Evolutionary conservation across 2,329 filamentous ascomycete genomes (phyloP), one percentile per base, ranked within the genome.

Genomic region (Talaromyces sp.): DNA sequence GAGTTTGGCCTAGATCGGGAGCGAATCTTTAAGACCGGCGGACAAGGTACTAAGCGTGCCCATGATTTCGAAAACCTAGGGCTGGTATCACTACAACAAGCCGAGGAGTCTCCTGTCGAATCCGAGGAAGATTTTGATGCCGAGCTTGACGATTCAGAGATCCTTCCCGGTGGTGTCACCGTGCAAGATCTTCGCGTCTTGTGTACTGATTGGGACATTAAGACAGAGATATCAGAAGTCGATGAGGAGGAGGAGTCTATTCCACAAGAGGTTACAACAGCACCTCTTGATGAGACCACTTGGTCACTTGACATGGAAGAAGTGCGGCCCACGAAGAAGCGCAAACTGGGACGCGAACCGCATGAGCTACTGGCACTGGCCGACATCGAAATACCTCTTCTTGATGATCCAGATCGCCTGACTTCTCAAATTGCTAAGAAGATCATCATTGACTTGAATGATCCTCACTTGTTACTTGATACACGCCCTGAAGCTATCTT

Each of bases 1-100:
- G 94, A 99, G 61, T 78, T 97, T 35, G 88, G 89, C 2, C 81
- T 84, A 48, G 94, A 97, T 66, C 89, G 96, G 64, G 90, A 96
- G 71, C 91, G 91, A 65, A 80, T 83, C 25, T 99, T 97, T 70
- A 85, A 86, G 57, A 84, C 93, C n/a, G 81, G 84, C 0, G 86
- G 86, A 0, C 81, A 84, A 25, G 79, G 81, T 1, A 76, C 78
- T 39, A 81, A 83, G 63, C 73, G 76, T 28, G 71, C 74, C 10
- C 72, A 77, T 7, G 77, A 79, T 56, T 70, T 80, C 10, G 82
- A 85, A 45, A 82, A 84, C 48, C 80, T 84, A 60, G 82, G 81
- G 25, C 73, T 85, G 22, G 77, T 73, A 25, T 77, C 83, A 64
- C 65, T 65, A 37, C 52, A 56, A 1, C 52, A 59, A 8, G 68